Base-by-base conservation (phyloP, 495 filamentous ascomycete genomes). In the Aspergillus carlsbadensis region DNA sequence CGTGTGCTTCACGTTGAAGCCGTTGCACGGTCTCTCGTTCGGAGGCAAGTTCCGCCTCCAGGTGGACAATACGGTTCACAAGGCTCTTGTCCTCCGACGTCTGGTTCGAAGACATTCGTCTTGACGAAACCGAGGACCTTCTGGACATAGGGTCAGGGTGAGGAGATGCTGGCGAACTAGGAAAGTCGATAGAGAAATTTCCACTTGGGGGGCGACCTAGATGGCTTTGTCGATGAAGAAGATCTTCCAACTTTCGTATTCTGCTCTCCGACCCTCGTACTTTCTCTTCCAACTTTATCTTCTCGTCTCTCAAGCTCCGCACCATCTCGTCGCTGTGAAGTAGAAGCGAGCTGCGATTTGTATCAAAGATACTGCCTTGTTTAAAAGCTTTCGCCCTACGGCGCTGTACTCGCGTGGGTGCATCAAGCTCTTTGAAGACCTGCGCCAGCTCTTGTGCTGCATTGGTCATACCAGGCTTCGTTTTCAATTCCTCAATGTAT, bases 341-440 rank as follows among this genome's bases (percentile, higher is more conserved):
- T 33, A 96, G 69, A 20, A 97, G 78, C 10, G 92, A 92, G 54
- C 87, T 92, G 56, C 84, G 84, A 33, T 91, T 89, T 54, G 77
- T 39, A 62, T 98, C 94, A 61, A 97, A 92, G 11, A 99, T 81
- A 62, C 92, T 97, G 37, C 94, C 95, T 61, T 92, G 90, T 64
- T 96, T 98, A 79, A 99, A 98, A 0, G 90, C 91, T 63, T 92
- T 95, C 36, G 90, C 84, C 46, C 89, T 81, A 67, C 88, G 90
- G 42, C 83, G 81, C 63, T 85, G 83, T 65, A 90, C 88, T 58
- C 85, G 86, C 5, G 88, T 91, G 0, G 92, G 92, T 40, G 67
- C 64, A 60, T 83, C 83, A 24, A 92, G 60, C 24, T 78, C 77
- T 46, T 83, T 82, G 41, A 87, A 73, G 49, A 89, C 81, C 33